Evolutionary conservation across 768 basidiomycete genomes (phyloP), one percentile per base, ranked within the genome.

Genomic region (Dioszegia aurantiaca): DNA sequence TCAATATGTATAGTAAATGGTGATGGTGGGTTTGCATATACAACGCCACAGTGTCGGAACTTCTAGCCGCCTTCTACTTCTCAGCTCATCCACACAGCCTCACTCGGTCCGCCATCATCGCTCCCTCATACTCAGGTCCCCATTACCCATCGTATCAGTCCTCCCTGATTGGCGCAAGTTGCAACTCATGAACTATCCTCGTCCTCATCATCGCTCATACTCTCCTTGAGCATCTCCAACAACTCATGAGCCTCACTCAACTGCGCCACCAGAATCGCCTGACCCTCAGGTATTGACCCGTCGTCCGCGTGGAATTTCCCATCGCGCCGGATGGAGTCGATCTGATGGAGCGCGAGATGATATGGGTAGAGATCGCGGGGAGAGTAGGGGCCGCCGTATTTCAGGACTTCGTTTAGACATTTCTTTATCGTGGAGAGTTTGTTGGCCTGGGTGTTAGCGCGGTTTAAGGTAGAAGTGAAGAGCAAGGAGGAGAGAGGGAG

Each of bases 341-440:
- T 94, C 79, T 98, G 93, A 76, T 92, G 88, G 44, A 94, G 80
- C 10, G 90, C 92, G 16, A 94, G 82, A 79, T 94, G 92, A 79
- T 95, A 95, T 19, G 93, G 93, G 79, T 95, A 95, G 31, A 97
- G 80, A 74, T 97, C 93, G 39, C 90, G 85, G 19, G 92, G 85
- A 63, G 83, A 89, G 72, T 93, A 94, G 1, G 91, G 89, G 14
- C 92, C 93, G 16, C 93, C 93, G 67, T 91, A 92, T 72, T 94
- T 95, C 59, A 88, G 81, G 1, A 97, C 93, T 78, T 97, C 93
- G 69, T 94, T 94, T 55, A 97, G 80, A 69, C 92, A 94, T 73
- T 94, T 94, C 81, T 94, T 95, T 61, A 97, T 89, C 0, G 93
- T 97, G 16, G 90, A 90, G 2, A 97, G 79, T 70, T 97, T 97